Conservation (phyloP, 768 basidiomycete genomes). For the Auricularia heimuer region DNA sequence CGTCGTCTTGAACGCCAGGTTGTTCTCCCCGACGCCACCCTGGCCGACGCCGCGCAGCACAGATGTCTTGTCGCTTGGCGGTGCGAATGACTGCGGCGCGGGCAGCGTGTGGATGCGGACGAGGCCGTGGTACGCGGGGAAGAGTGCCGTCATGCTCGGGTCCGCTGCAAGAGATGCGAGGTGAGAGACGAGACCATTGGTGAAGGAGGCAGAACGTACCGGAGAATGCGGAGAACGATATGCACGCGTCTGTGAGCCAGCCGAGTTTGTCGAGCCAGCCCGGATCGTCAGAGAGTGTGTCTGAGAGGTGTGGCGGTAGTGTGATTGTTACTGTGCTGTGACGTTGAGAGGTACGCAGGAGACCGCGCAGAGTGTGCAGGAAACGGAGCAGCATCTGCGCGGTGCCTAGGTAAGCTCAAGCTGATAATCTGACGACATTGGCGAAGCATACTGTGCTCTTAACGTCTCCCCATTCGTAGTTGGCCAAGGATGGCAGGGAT, state of each 20-base stretch:
- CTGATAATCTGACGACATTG: no score
- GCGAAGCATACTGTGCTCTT: constrained; percentile 36
- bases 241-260: constrained; percentile 67
- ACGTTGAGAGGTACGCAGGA: constrained; percentile 47
- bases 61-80: constrained; percentile 78
- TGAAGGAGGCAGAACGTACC: constrained; percentile 35
- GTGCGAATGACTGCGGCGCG: constrained; percentile 55
- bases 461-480: constrained; percentile 61
- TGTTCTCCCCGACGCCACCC: constrained; percentile 83
- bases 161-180: constrained; percentile 40
- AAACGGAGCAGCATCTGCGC: constrained; percentile 63
- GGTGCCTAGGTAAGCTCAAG: neutral
- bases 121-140: constrained; percentile 81
- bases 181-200: constrained; percentile 6
- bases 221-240: constrained; percentile 70
- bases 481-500: constrained; percentile 54
- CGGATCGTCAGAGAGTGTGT: constrained; percentile 46
- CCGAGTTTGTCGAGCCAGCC: constrained; percentile 73
- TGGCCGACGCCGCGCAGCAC: constrained; percentile 58
- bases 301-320: constrained; percentile 53
- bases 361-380: constrained; percentile 52
- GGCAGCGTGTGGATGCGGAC: constrained; percentile 72
- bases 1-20: constrained; percentile 88
- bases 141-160: constrained; percentile 60
- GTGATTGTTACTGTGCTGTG: constrained; percentile 62